Percentiles rank a stretch among this genome's conserved stretches.
Evolutionary conservation across 495 filamentous ascomycete species (phyloP).

Genomic region (Penicillium parvum): DNA sequence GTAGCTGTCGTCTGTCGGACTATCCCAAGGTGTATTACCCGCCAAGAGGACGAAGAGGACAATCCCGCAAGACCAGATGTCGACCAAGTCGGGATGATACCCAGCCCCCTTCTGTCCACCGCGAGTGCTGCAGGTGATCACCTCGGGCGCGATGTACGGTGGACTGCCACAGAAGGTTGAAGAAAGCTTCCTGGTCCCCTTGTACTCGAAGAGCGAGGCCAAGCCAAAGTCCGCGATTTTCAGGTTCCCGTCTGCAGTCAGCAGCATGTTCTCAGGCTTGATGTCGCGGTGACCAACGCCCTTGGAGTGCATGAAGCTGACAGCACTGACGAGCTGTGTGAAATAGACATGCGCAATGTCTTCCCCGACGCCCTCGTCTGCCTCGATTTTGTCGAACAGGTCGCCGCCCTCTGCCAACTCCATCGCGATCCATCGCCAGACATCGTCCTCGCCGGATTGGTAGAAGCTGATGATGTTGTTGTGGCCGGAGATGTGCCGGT

Average conservation of each 20-base stretch:
- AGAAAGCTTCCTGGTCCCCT: constrained; percentile 72
- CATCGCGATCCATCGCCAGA: constrained; percentile 99
- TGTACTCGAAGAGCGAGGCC: constrained; percentile 86
- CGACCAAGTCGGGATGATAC: constrained; percentile 78
- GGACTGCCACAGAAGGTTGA: constrained; percentile 92
- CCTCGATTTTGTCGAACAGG: constrained; percentile 98
- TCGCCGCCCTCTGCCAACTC: constrained; percentile 94
- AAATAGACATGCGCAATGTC: constrained; percentile 97
- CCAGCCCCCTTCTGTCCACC: constrained; percentile 52
- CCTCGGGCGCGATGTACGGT: constrained; percentile 95
- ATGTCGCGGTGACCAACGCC: constrained; percentile 86
- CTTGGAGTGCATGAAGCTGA: constrained; percentile 92
- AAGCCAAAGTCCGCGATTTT: constrained; percentile 98
- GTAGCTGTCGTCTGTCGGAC: constrained; percentile 73
- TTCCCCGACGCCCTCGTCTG: constrained; percentile 85
- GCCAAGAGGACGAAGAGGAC: constrained; percentile 93
- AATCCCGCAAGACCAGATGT: constrained; percentile 97
- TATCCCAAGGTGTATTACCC: constrained; percentile 97
- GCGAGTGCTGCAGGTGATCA: constrained; percentile 52
- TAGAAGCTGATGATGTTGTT: constrained; percentile 92
- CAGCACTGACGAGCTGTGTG: constrained; percentile 80
- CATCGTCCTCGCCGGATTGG: constrained; percentile 73
- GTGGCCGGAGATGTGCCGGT: constrained; percentile 81
- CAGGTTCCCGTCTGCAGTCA: constrained; percentile 77
- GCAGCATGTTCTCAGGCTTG: constrained; percentile 85